Conservation (phyloP, 2,329 filamentous ascomycete genomes). For the Cucurbitaria berberidis region DNA sequence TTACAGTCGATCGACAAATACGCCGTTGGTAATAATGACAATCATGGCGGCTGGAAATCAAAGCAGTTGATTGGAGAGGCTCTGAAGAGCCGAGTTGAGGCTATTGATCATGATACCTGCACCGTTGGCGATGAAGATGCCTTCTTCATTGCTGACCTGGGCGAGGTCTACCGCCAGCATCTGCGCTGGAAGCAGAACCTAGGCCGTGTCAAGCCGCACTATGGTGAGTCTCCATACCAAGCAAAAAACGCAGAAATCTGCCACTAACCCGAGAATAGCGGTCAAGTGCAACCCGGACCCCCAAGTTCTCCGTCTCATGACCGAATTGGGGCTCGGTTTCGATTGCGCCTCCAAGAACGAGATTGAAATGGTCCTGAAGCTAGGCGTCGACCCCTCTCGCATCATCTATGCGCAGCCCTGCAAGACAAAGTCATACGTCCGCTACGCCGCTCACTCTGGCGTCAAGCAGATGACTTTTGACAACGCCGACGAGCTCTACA, state of each 20-base stretch:
- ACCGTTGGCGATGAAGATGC: conserved; percentile 94
- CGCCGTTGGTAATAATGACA: conserved; percentile 45
- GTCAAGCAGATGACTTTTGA: conserved; percentile 99
- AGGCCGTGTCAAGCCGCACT: conserved; percentile 92
- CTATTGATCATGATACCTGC: conserved; percentile 85
- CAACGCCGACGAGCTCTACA: conserved; percentile 96
- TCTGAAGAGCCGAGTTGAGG: conserved; percentile 82
- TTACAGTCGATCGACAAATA: conserved; percentile 35
- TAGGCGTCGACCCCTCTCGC: conserved; percentile 83
- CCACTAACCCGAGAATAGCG: conserved; percentile 60
- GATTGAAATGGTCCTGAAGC: conserved; percentile 86
- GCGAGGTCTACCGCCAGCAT: conserved; percentile 98
- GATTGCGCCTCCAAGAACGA: conserved; percentile 98
- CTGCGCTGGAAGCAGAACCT: conserved; percentile 97
- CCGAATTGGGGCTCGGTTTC: conserved; percentile 89
- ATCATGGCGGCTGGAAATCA: conserved; percentile 61
- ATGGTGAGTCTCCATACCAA: conserved; percentile 65
- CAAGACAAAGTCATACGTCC: conserved; percentile 98
- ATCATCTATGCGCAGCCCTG: conserved; percentile 99
- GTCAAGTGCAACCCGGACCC: conserved; percentile 99
- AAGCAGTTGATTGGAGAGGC: conserved; percentile 87
- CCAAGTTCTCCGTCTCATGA: conserved; percentile 84
- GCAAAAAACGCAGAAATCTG: not conserved
- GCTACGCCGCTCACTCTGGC: conserved; percentile 80
- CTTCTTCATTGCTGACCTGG: conserved; percentile 97